phyloP scores from a whole-genome alignment of 2,329 filamentous ascomycete species.

The Immersiporthe knoxdaviesiana region DNA sequence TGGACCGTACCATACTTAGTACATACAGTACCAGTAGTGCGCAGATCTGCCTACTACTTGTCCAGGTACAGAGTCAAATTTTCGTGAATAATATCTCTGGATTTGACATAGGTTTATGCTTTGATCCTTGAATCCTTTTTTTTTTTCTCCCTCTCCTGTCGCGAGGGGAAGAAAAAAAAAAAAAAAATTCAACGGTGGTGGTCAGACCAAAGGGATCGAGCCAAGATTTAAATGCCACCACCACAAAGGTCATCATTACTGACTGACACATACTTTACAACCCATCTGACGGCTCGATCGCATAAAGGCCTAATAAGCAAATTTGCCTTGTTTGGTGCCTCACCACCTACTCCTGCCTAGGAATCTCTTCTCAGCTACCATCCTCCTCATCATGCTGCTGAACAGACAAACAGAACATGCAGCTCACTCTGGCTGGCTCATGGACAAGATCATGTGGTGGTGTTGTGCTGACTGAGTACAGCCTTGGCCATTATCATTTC shows the following conservation, averaged over 20 bases:
- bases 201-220: not conserved
- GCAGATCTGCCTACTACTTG: not conserved
- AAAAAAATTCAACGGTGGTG: not conserved
- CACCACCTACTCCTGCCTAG: not conserved
- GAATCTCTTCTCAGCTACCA: not conserved
- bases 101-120: not conserved
- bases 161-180: no score
- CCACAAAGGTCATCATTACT: not conserved
- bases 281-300: not conserved
- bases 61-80: not conserved
- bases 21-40: not conserved
- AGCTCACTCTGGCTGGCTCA: not conserved
- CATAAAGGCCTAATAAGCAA: not conserved
- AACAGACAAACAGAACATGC: not conserved
- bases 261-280: not conserved
- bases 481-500: not conserved
- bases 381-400: not conserved
- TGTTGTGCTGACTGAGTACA: not conserved
- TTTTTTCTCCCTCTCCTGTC: not conserved
- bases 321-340: not conserved
- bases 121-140: not conserved
- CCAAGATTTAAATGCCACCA: not conserved
- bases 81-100: no score
- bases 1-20: not conserved
- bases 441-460: not conserved